phyloP scores from a whole-genome alignment of 257 asterid species.

The Solanum tarapatanum region DNA sequence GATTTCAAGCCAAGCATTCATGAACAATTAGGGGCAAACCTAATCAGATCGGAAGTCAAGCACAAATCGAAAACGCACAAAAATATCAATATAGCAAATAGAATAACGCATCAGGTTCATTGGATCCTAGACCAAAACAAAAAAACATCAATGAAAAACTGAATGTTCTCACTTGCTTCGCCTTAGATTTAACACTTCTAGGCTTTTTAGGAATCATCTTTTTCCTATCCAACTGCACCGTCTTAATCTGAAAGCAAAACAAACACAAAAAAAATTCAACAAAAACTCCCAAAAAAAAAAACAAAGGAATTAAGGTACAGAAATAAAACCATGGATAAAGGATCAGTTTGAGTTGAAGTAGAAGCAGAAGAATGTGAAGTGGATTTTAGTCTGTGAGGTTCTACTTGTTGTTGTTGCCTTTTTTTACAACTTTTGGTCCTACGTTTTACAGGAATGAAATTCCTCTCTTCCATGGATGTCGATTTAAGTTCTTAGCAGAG shows the following conservation, averaged over 20 bases:
- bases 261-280: neutral
- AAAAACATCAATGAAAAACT: neutral
- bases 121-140: conserved; percentile 15
- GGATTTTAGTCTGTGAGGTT: neutral
- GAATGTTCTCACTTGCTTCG: conserved; percentile 26
- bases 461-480: conserved; percentile 1
- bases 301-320: neutral
- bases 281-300: neutral
- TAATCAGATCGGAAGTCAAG: neutral
- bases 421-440: neutral
- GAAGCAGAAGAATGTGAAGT: neutral
- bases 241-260: conserved; percentile 4
- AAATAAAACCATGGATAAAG: conserved; percentile 1
- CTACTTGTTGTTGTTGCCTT: neutral
- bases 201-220: conserved; percentile 24
- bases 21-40: neutral
- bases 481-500: neutral
- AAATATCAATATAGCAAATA: neutral
- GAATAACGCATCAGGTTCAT: conserved; percentile 2
- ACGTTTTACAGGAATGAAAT: neutral
- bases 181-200: conserved; percentile 38
- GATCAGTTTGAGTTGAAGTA: conserved; percentile 15
- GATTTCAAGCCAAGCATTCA: neutral
- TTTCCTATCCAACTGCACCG: conserved; percentile 21
- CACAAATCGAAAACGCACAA: neutral